Conservation (phyloP, 2,329 filamentous ascomycete genomes). For the Fonsecaea pedrosoi region DNA sequence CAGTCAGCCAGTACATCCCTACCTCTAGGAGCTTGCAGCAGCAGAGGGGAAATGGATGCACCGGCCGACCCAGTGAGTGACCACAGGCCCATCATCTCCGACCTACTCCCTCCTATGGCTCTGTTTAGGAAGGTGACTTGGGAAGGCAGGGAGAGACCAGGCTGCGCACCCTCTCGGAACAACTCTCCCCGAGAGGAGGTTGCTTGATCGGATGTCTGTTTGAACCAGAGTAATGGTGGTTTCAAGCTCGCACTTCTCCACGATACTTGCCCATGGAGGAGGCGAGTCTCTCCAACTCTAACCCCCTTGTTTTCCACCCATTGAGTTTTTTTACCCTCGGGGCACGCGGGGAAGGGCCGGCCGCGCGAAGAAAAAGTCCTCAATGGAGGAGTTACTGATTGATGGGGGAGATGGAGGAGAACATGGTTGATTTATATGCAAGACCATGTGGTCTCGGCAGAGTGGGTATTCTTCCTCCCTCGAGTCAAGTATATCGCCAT, state of each 20-base stretch:
- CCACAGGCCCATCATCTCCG: too few species aligned
- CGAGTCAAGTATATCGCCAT: too few species aligned
- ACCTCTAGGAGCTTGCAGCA: too few species aligned
- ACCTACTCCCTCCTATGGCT: too few species aligned
- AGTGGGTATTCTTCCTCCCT: neutral
- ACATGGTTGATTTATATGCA: neutral
- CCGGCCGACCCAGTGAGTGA: too few species aligned
- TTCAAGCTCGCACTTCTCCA: conserved; percentile 2
- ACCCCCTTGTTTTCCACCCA: neutral
- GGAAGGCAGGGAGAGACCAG: too few species aligned
- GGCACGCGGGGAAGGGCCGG: neutral
- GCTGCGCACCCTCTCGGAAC: neutral
- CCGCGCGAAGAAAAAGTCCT: too few species aligned
- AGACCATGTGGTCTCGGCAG: neutral
- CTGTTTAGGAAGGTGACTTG: too few species aligned
- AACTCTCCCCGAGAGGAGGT: neutral
- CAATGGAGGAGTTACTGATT: neutral
- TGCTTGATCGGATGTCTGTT: neutral
- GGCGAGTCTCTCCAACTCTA: neutral
- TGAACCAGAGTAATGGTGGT: too few species aligned
- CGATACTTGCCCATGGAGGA: neutral
- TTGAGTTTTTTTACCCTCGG: neutral
- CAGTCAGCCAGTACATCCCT: too few species aligned
- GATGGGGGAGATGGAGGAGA: neutral
- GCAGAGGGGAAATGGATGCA: too few species aligned